phyloP scores from a whole-genome alignment of 805 yeast genomes.

The Ogataea parapolymorpha region DNA sequence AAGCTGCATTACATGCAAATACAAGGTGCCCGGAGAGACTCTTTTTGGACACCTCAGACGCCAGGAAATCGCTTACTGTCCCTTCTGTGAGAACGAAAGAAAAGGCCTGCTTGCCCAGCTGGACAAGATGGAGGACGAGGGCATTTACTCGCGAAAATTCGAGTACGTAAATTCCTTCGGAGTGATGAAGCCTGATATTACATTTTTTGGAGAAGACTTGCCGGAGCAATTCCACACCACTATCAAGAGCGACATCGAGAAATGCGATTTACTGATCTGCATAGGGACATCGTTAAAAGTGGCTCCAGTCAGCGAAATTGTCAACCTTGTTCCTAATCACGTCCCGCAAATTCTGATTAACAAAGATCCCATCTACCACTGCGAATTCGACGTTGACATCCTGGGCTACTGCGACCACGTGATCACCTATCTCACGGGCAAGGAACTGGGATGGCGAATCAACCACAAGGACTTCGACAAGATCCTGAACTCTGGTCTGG shows the following conservation, averaged over 20 bases:
- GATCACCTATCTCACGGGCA: constrained; percentile 58
- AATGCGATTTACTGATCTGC: constrained; percentile 77
- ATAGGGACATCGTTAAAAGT: constrained; percentile 91
- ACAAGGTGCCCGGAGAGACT: constrained; percentile 60
- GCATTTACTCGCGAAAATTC: constrained; percentile 26
- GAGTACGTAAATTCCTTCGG: constrained; percentile 55
- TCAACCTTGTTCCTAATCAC: constrained; percentile 64
- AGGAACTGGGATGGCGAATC: constrained; percentile 54
- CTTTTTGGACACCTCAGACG: constrained; percentile 58
- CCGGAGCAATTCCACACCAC: constrained; percentile 65
- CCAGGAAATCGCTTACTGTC: constrained; percentile 68
- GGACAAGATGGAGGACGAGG: constrained; percentile 33
- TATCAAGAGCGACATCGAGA: constrained; percentile 54
- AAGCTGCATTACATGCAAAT: constrained; percentile 74
- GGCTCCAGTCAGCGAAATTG: constrained; percentile 87
- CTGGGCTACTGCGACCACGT: constrained; percentile 84
- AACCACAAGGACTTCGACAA: constrained; percentile 49
- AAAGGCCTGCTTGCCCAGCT: constrained; percentile 24
- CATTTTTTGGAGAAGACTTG: constrained; percentile 84
- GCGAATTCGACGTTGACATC: constrained; percentile 73
- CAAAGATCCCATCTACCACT: constrained; percentile 69
- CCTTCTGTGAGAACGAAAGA: constrained; percentile 53
- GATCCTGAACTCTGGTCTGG: constrained; percentile 33
- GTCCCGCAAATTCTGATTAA: constrained; percentile 82
- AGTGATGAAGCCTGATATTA: constrained; percentile 88